Evolutionary conservation across 257 asterid species (phyloP).

Genomic region (Plectranthus barbatus): DNA sequence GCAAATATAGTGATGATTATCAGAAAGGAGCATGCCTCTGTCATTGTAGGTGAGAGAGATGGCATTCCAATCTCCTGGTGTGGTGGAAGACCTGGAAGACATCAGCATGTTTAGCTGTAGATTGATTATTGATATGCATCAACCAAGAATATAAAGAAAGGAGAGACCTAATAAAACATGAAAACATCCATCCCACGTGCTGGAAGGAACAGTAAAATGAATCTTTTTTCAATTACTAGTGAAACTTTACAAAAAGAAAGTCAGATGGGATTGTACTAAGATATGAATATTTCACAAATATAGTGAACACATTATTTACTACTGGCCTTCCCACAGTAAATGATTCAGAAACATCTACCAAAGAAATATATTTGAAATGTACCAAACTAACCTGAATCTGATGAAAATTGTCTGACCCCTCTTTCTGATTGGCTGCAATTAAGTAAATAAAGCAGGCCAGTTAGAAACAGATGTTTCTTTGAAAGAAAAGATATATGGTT

Average conservation of each 20-base stretch:
- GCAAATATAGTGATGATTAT: slow-evolving; percentile 1
- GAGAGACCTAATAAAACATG: not conserved
- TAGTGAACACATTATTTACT: not conserved
- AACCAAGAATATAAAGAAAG: not conserved
- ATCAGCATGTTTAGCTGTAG: slow-evolving; percentile 11
- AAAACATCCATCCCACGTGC: not conserved
- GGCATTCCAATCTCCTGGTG: slow-evolving; percentile 99
- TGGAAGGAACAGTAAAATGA: not conserved
- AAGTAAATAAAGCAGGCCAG: slow-evolving; percentile 15
- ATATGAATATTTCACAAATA: not conserved
- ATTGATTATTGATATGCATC: slow-evolving; percentile 13
- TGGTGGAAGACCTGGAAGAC: slow-evolving; percentile 77
- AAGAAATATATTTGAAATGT: not conserved
- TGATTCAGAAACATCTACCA: too few species aligned
- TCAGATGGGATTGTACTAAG: not conserved
- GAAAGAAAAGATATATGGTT: not conserved
- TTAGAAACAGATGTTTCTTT: not conserved
- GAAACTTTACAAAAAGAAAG: not conserved
- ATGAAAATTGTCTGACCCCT: slow-evolving; percentile 41
- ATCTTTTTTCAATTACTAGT: not conserved
- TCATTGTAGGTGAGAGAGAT: slow-evolving; percentile 98
- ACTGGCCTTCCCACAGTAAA: not conserved
- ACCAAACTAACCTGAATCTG: slow-evolving; percentile 58
- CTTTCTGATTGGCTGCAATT: slow-evolving; percentile 38
- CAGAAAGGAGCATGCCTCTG: slow-evolving; percentile 51